Evolutionary conservation across 176 grass and related monocot genomes (phyloP).

Genomic region (Aechmea fasciata): DNA sequence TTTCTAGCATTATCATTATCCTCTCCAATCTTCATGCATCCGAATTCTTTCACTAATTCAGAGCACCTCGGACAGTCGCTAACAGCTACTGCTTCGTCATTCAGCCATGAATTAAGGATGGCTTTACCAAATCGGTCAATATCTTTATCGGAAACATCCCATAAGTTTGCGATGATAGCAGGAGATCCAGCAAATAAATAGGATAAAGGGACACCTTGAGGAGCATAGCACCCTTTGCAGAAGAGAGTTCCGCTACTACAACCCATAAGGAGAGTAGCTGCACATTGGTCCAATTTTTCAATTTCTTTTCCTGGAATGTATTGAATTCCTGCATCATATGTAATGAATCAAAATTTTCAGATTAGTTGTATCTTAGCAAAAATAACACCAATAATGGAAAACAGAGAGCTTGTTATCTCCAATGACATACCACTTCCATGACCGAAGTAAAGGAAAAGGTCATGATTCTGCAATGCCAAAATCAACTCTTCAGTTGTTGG

Average conservation of each 20-base stretch:
- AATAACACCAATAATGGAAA: neutral
- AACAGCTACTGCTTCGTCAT: slow-evolving; percentile 14
- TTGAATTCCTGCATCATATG: slow-evolving; percentile 52
- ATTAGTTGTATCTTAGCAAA: neutral
- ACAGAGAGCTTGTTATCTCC: neutral
- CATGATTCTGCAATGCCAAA: slow-evolving; percentile 55
- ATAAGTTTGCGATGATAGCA: slow-evolving; percentile 60
- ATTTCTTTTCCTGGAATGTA: slow-evolving; percentile 73
- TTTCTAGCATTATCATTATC: slow-evolving; percentile 3
- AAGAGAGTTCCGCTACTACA: slow-evolving; percentile 69
- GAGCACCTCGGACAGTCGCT: slow-evolving; percentile 34
- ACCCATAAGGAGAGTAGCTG: slow-evolving; percentile 91
- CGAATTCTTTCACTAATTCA: slow-evolving; percentile 26
- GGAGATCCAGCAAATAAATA: slow-evolving; percentile 83
- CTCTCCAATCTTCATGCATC: slow-evolving; percentile 35
- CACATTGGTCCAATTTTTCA: slow-evolving; percentile 55
- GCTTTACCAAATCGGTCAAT: slow-evolving; percentile 72
- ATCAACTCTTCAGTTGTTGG: slow-evolving; percentile 48
- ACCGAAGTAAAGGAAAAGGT: slow-evolving; percentile 84
- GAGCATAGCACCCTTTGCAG: slow-evolving; percentile 59
- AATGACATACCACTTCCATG: slow-evolving; percentile 83
- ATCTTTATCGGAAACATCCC: slow-evolving; percentile 77
- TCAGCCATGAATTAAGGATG: slow-evolving; percentile 70
- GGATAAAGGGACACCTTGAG: slow-evolving; percentile 61
- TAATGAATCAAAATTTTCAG: neutral